These are phyloP conservation scores for Salix dunnii DNA, from an alignment of 345 rosid genomes.

Conservation along the genomic window DNA sequence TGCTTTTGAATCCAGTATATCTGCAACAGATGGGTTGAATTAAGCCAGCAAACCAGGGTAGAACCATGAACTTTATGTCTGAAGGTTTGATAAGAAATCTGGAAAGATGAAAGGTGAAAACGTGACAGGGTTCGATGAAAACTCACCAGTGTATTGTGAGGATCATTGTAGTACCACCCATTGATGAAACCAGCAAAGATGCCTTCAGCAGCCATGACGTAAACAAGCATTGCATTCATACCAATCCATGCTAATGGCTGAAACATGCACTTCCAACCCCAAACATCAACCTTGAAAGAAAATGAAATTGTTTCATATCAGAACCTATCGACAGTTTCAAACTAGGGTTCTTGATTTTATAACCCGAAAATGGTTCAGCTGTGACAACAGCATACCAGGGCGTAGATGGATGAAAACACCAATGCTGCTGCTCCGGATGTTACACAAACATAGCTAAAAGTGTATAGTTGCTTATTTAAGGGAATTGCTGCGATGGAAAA, in stretches of 20 bases:
- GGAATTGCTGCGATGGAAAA: constrained; percentile 58
- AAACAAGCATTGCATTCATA: constrained; percentile 91
- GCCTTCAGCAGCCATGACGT: constrained; percentile 94
- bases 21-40: constrained; percentile 30
- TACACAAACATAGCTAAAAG: constrained; percentile 73
- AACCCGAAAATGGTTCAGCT: not conserved
- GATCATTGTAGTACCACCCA: constrained; percentile 79
- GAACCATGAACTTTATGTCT: no score
- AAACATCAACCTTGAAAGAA: constrained; percentile 59
- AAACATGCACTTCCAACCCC: constrained; percentile 42
- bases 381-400: constrained; percentile 44
- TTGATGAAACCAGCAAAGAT: constrained; percentile 80
- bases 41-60: no score
- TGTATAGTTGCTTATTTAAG: constrained; percentile 74
- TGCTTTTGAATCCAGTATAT: constrained; percentile 66
- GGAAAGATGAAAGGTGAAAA: not conserved
- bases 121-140: not conserved
- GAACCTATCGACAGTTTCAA: not conserved
- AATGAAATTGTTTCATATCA: not conserved
- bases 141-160: constrained; percentile 62
- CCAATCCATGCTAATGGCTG: constrained; percentile 85
- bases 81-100: not conserved
- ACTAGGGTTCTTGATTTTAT: not conserved
- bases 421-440: constrained; percentile 83
- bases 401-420: constrained; percentile 62